A percentile compares a stretch with the other conserved stretches of the same genome.
phyloP scores from a whole-genome alignment of 371 early-diverging fungal species.

The Capillidium heterosporum region DNA sequence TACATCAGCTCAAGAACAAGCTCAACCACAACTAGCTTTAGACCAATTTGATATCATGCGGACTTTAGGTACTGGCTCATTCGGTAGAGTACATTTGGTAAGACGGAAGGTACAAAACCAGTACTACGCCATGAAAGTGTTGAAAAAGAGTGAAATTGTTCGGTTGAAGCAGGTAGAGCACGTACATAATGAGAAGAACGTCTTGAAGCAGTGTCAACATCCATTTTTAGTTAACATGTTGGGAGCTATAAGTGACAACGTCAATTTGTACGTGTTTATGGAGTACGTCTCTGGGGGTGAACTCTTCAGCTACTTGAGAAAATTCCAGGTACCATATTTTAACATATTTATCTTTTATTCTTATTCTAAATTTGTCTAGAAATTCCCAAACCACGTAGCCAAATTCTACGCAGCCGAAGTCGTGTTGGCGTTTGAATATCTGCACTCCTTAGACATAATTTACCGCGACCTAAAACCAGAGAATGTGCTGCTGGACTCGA shows the following conservation, averaged over 20 bases:
- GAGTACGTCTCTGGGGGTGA: constrained; percentile 94
- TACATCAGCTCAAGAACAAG: too few species aligned
- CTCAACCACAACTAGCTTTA: too few species aligned
- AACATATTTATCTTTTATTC: constrained; percentile 5
- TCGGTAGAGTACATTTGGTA: constrained; percentile 94
- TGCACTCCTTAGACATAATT: constrained; percentile 42
- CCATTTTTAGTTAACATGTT: constrained; percentile 90
- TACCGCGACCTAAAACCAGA: constrained; percentile 44
- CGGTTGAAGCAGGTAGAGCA: constrained; percentile 94
- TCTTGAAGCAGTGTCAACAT: constrained; percentile 69
- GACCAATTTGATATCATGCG: constrained; percentile 47
- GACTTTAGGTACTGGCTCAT: constrained; percentile 93
- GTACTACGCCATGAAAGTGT: constrained; percentile 94
- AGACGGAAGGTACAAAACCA: constrained; percentile 47
- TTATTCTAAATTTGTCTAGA: constrained; percentile 48
- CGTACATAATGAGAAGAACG: constrained; percentile 88
- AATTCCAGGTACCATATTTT: constrained; percentile 44
- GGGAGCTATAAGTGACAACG: constrained; percentile 75
- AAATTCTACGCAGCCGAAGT: constrained; percentile 46
- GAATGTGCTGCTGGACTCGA: constrained; percentile 28
- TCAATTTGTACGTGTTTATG: constrained; percentile 75
- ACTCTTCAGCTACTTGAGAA: constrained; percentile 63
- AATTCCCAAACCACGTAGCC: constrained; percentile 30
- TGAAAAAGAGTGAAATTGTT: constrained; percentile 87
- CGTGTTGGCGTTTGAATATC: constrained; percentile 35